Base-by-base conservation (phyloP, 257 asterid species). In the Capsicum baccatum region DNA sequence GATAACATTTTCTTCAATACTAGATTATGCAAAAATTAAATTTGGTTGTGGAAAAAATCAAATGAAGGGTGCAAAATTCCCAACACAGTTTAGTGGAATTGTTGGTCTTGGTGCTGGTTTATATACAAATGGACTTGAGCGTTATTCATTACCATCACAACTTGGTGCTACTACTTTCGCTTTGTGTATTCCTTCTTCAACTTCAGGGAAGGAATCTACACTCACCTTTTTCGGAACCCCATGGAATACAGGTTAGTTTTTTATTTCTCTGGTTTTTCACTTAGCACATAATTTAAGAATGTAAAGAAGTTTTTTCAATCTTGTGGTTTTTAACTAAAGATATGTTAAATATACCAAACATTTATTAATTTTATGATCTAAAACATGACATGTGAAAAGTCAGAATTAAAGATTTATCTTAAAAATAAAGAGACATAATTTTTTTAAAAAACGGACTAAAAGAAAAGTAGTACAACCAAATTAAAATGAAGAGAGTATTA, bases 11-110 rank as follows among this genome's bases (percentile, higher is more conserved):
- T 26, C 26, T 54, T 26, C 59, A 54, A 78, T 78, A 39, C 48
- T 54, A 78, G 81, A 78, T 54, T 78, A 55, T 13, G 48, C 64
- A 54, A 78, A 12, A 54, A 78, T 54, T 54, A 54, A 54, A 54
- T 78, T 78, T 54, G 82, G 82, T 78, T 78, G 64, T 78, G 82
- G 50, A 33, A 78, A 54, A 26, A 37, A 78, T 78, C 82, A 78
- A 78, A 8, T 14, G 39, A 10, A 50, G 82, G 82, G 1, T 26
- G 13, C 1, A 1, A 76, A 14, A 76, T 76, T 52, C 15, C 1
- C 82, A 13, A 4, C 15, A 78, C 7, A 26, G 4, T 52, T 13
- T 0, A 54, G 82, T 78, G 82, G 82, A 52, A 33, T 78, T 78
- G 64, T 50, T 78, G 64, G 80, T 48, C 6, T 73, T 19, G 80